phyloP scores from a whole-genome alignment of 257 asterid species.

The Fraxinus excelsior region DNA sequence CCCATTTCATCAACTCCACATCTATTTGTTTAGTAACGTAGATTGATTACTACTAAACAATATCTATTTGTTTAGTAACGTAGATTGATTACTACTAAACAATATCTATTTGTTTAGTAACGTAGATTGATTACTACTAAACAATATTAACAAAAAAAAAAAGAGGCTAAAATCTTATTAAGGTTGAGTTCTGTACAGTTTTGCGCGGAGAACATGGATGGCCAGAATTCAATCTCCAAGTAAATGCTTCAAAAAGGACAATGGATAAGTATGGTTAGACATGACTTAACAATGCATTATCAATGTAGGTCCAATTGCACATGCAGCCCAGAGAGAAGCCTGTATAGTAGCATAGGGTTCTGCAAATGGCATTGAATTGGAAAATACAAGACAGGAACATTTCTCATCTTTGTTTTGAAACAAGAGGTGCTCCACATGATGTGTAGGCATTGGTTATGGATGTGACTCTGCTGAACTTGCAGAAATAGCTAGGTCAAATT shows the following conservation, averaged over 20 bases:
- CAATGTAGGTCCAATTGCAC: not conserved
- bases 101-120: no score
- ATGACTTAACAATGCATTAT: conserved; percentile 1
- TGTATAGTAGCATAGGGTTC: not conserved
- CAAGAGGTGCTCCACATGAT: not conserved
- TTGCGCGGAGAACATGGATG: not conserved
- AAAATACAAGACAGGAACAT: not conserved
- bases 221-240: not conserved
- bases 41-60: no score
- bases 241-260: not conserved
- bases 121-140: not conserved
- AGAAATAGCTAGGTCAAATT: not conserved
- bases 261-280: not conserved
- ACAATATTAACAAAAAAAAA: no score
- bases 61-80: no score
- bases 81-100: no score
- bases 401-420: not conserved
- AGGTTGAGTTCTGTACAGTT: not conserved
- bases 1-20: not conserved
- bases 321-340: not conserved
- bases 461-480: not conserved
- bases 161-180: not conserved
- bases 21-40: not conserved
- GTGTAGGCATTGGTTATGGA: not conserved
- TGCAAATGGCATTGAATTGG: conserved; percentile 4